Conservation (phyloP, 148 eudicot genomes). For the Polygonum aviculare region DNA sequence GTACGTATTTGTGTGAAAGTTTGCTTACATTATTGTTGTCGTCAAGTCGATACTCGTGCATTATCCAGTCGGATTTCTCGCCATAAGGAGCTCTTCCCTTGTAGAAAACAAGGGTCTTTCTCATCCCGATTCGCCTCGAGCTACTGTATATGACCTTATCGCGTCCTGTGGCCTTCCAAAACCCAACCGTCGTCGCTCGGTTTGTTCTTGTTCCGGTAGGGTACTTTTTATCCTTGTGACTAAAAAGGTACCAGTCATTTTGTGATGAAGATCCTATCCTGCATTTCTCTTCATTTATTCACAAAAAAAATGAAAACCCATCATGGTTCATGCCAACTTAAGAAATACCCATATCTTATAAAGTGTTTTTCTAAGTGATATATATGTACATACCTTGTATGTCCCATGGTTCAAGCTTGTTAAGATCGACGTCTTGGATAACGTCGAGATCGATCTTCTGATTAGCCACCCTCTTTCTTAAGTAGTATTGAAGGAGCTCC, state of each 20-base stretch:
- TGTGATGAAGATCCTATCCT: constrained; percentile 45
- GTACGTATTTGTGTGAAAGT: background rate
- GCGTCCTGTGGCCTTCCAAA: constrained; percentile 82
- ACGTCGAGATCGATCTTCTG: constrained; percentile 51
- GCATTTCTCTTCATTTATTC: constrained; percentile 36
- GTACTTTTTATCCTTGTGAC: constrained; percentile 72
- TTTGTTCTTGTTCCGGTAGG: constrained; percentile 64
- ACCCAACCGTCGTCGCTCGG: constrained; percentile 59
- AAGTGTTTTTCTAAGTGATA: background rate
- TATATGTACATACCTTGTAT: constrained; percentile 60
- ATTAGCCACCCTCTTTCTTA: constrained; percentile 43
- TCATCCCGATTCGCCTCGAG: constrained; percentile 38
- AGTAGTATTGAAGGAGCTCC: constrained; percentile 48
- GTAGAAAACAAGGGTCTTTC: constrained; percentile 70
- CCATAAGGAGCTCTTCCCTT: constrained; percentile 73
- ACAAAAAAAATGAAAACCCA: background rate
- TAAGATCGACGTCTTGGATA: constrained; percentile 49
- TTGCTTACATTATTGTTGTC: constrained; percentile 23
- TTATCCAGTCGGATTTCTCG: constrained; percentile 71
- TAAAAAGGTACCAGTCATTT: constrained; percentile 71
- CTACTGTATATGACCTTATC: constrained; percentile 45
- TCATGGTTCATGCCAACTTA: background rate
- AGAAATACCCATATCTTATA: background rate
- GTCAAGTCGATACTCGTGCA: constrained; percentile 60
- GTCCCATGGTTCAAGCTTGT: constrained; percentile 65